phyloP scores from a whole-genome alignment of 352 stramenopile species.

The Elongisporangium senticosum region DNA sequence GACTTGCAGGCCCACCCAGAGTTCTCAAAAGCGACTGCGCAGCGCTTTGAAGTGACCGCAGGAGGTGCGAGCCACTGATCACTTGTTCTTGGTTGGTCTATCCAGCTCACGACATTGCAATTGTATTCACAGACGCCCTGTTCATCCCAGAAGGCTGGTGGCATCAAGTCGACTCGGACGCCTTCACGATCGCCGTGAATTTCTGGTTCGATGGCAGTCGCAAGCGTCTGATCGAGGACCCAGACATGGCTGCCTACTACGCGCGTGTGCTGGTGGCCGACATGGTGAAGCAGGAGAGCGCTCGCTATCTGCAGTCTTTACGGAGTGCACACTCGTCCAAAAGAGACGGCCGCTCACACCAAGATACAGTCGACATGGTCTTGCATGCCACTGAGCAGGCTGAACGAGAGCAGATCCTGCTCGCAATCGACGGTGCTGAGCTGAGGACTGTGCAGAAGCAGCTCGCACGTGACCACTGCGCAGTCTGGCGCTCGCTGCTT shows the following conservation, averaged over 20 bases:
- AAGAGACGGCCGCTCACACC: constrained; percentile 8
- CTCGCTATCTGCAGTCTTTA: constrained; percentile 18
- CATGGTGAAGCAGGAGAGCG: constrained; percentile 39
- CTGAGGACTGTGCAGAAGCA: constrained; percentile 12
- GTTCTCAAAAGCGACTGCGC: constrained; percentile 21
- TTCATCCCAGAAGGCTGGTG: constrained; percentile 84
- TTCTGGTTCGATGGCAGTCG: constrained; percentile 77
- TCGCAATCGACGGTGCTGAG: constrained; percentile 12
- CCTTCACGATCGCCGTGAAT: constrained; percentile 75
- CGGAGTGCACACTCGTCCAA: constrained; percentile 3
- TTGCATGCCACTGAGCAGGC: constrained; percentile 12
- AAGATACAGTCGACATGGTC: constrained; percentile 5
- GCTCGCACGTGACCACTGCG: constrained; percentile 12
- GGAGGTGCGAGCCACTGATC: constrained; percentile 33
- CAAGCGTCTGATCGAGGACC: constrained; percentile 34
- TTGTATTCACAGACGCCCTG: constrained; percentile 41
- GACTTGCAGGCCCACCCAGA: constrained; percentile 24
- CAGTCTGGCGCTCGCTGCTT: constrained; percentile 28
- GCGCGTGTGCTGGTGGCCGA: constrained; percentile 57
- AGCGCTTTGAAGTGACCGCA: constrained; percentile 29
- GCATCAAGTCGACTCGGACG: constrained; percentile 76
- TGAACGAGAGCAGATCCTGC: constrained; percentile 23
- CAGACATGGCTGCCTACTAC: constrained; percentile 55
- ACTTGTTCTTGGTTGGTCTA: neutral
- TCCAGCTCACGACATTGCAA: neutral